Evolutionary conservation across 2,329 filamentous ascomycete species (phyloP).

Genomic region (Fusarium ambrosium): DNA sequence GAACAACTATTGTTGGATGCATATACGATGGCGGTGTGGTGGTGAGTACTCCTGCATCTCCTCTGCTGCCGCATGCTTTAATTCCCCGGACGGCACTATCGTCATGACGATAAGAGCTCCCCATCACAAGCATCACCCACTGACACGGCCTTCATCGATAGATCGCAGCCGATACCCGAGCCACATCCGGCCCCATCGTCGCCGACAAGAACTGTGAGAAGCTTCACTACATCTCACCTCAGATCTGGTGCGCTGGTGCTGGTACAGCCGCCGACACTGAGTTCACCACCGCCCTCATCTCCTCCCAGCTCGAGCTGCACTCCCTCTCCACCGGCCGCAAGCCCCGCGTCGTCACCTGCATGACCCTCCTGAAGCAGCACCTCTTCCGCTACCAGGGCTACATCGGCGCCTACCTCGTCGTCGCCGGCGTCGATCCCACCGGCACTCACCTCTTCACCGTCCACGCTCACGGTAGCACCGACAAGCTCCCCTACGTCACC

Average conservation of each 20-base stretch:
- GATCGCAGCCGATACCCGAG: slow-evolving; percentile 98
- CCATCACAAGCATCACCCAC: slow-evolving; percentile 6
- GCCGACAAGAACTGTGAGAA: slow-evolving; percentile 99
- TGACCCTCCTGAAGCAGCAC: slow-evolving; percentile 99
- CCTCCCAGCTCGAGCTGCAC: slow-evolving; percentile 98
- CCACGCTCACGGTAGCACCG: slow-evolving; percentile 96
- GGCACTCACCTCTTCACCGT: slow-evolving; percentile 97
- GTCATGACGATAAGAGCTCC: slow-evolving; percentile 18
- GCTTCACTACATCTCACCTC: slow-evolving; percentile 97
- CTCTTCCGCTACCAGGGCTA: slow-evolving; percentile 98
- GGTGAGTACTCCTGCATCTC: slow-evolving; percentile 63
- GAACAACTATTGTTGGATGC: slow-evolving; percentile 98
- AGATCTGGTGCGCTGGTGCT: slow-evolving; percentile 99
- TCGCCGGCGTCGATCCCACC: slow-evolving; percentile 96
- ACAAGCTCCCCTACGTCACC: slow-evolving; percentile 99
- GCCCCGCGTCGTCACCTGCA: slow-evolving; percentile 97
- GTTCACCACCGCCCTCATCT: slow-evolving; percentile 98
- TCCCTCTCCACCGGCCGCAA: slow-evolving; percentile 95
- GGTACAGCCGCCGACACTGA: slow-evolving; percentile 98
- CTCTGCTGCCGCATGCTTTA: not conserved
- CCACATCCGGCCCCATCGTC: slow-evolving; percentile 96
- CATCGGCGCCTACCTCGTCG: slow-evolving; percentile 97
- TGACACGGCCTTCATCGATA: slow-evolving; percentile 53
- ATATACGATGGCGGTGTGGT: slow-evolving; percentile 97
- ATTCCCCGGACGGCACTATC: slow-evolving; percentile 10